Evolutionary conservation across 2,329 filamentous ascomycete genomes (phyloP), one percentile per base, ranked within the genome.

Genomic region (Aspergillus ustus): DNA sequence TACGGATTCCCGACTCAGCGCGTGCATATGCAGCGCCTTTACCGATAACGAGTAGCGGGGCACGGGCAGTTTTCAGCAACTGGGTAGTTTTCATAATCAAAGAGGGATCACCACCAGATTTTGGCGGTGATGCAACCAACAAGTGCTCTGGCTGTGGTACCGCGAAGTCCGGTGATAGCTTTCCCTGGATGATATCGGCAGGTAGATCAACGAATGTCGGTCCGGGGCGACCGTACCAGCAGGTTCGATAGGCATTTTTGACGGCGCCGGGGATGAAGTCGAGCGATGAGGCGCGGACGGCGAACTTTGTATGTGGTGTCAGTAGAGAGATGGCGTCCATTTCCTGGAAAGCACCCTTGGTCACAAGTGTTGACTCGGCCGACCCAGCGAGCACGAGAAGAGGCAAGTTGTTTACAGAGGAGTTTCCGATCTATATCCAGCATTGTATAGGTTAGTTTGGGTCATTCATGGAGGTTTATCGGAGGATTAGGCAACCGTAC

Each of bases 341-440:
- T 69, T 87, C 84, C 71, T 87, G 85, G 64, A 87, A 87, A 31
- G 80, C 83, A 22, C 83, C 84, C 66, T 84, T 85, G 9, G 80
- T 82, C 19, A 82, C 75, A 15, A 81, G 74, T 63, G 83, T 78
- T 1, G 82, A 82, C 69, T 86, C 84, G 45, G 78, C 80, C 3
- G 83, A 83, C 2, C 85, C 84, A 17, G 81, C 83, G 2, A 87
- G 78, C 2, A 86, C 75, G 1, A 87, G 75, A 7, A 86, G 70
- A 2, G 85, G 84, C 65, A 83, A 87, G 22, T 79, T 80, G 71
- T 86, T 86, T n/a, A 77, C 81, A 44, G 78, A 78, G 7, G 84
- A 74, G 67, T 85, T 85, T 28, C 80, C 79, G 49, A 84, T 80
- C 67, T 80, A 66, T 22, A 49, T 40, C 11, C 46, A 22, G 2